Percentiles rank a stretch among this genome's conserved stretches.
Conservation (phyloP, 305 asterid species). For the Euphrasia arctica region DNA sequence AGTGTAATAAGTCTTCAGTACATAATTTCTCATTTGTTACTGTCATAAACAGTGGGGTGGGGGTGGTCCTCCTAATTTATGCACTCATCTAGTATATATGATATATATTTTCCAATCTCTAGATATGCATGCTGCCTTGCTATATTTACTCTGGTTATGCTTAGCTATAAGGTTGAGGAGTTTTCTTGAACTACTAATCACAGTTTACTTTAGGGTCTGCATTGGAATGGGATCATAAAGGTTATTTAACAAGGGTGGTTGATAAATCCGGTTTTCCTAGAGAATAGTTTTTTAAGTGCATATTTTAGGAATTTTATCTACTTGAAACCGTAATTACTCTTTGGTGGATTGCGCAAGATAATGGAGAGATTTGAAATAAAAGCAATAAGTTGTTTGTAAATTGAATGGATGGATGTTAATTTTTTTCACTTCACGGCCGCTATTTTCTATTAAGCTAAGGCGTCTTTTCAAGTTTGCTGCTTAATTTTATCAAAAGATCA, state of each 20-base stretch:
- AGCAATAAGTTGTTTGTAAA: conserved; percentile 7
- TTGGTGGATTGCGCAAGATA: conserved; percentile 16
- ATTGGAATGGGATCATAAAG: conserved; percentile 11
- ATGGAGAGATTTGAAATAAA: conserved; percentile 15
- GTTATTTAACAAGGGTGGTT: conserved; percentile 20
- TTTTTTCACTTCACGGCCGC: conserved; percentile 21
- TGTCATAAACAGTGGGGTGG: conserved; percentile 6
- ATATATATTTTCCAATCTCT: conserved; percentile 1
- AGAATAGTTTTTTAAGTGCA: conserved; percentile 21
- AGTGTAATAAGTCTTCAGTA: conserved; percentile 57
- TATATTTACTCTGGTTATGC: conserved; percentile 15
- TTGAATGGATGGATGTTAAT: not conserved
- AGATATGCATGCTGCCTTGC: not conserved
- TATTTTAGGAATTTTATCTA: conserved; percentile 19
- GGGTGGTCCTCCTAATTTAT: conserved; percentile 20
- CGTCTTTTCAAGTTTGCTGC: conserved; percentile 24
- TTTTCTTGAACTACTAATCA: conserved; percentile 16
- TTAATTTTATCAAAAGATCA: no score
- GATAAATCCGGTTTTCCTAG: conserved; percentile 6
- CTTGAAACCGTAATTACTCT: conserved; percentile 10
- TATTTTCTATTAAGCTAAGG: conserved; percentile 17
- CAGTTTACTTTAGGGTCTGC: conserved; percentile 18
- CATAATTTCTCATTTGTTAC: conserved; percentile 12
- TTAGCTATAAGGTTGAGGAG: conserved; percentile 12
- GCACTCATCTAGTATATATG: conserved; percentile 15